These are phyloP conservation scores for Lolium perenne DNA, from an alignment of 176 grass and related monocot species.

Conservation along the genomic window DNA sequence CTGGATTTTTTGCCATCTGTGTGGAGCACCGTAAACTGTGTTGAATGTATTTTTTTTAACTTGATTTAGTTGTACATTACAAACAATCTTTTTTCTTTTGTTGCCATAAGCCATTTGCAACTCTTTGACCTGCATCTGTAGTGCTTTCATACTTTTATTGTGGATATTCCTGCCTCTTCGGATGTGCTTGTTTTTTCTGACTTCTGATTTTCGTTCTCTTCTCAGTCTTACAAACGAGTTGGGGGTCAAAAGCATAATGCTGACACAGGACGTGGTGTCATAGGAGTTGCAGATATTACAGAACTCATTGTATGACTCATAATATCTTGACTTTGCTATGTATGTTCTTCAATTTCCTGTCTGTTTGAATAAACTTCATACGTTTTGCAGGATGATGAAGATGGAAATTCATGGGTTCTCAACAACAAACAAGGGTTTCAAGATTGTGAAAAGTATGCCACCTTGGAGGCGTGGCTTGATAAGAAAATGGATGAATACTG, in stretches of 20 bases:
- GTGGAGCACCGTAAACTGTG: constrained; percentile 23
- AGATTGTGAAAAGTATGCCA: constrained; percentile 84
- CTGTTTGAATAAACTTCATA: constrained; percentile 32
- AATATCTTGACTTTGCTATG: constrained; percentile 21
- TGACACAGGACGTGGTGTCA: constrained; percentile 70
- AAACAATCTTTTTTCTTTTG: constrained; percentile 8
- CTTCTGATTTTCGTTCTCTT: constrained; percentile 33
- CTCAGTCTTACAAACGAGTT: constrained; percentile 90
- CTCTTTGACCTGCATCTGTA: not conserved
- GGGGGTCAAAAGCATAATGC: constrained; percentile 67
- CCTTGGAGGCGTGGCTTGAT: constrained; percentile 82
- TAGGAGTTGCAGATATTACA: constrained; percentile 84
- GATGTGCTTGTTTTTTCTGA: constrained; percentile 25
- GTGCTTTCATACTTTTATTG: constrained; percentile 24
- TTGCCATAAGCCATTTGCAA: constrained; percentile 14
- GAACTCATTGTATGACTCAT: constrained; percentile 64
- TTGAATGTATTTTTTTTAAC: constrained; percentile 28
- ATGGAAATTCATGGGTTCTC: constrained; percentile 77
- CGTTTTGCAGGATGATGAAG: constrained; percentile 72
- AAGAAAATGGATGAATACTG: constrained; percentile 71
- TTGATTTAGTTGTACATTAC: constrained; percentile 28
- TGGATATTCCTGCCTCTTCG: constrained; percentile 26
- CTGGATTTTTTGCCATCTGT: constrained; percentile 16
- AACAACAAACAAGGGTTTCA: constrained; percentile 94
- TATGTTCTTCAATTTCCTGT: constrained; percentile 24